Conservation (phyloP, 768 basidiomycete genomes). For the Cubamyces lactineus region DNA sequence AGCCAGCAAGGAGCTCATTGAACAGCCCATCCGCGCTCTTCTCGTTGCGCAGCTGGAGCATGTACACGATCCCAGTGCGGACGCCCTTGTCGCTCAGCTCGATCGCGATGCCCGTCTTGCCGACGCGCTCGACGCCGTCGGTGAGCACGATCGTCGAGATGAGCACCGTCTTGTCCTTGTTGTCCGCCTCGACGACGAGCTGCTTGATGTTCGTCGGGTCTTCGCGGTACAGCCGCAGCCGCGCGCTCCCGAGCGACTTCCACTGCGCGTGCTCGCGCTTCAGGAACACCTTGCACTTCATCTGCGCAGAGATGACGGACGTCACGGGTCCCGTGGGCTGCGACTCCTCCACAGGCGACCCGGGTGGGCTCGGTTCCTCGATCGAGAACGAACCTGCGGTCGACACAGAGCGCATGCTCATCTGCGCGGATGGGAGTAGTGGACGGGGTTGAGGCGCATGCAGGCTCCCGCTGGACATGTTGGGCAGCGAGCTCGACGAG, state of each 20-base stretch:
- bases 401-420: constrained; percentile 54
- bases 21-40: constrained; percentile 82
- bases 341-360: constrained; percentile 70
- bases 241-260: constrained; percentile 91
- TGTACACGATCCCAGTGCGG: constrained; percentile 93
- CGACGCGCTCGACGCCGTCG: constrained; percentile 98
- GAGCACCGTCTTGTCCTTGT: constrained; percentile 71
- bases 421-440: constrained; percentile 65
- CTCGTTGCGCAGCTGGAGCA: constrained; percentile 96
- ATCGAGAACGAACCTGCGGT: constrained; percentile 51
- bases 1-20: constrained; percentile 84
- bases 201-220: constrained; percentile 91
- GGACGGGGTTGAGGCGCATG: constrained; percentile 45
- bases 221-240: constrained; percentile 85
- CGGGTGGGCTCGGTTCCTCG: constrained; percentile 80
- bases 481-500: constrained; percentile 35
- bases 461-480: constrained; percentile 25
- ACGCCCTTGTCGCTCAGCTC: constrained; percentile 92
- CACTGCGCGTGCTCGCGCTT: constrained; percentile 97
- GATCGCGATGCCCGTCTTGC: constrained; percentile 96
- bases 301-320: constrained; percentile 81
- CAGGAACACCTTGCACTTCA: constrained; percentile 98
- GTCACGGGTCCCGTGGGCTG: constrained; percentile 67
- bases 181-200: constrained; percentile 89
- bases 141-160: constrained; percentile 96